Conservation (phyloP, 345 rosid genomes). For the Populus ilicifolia region DNA sequence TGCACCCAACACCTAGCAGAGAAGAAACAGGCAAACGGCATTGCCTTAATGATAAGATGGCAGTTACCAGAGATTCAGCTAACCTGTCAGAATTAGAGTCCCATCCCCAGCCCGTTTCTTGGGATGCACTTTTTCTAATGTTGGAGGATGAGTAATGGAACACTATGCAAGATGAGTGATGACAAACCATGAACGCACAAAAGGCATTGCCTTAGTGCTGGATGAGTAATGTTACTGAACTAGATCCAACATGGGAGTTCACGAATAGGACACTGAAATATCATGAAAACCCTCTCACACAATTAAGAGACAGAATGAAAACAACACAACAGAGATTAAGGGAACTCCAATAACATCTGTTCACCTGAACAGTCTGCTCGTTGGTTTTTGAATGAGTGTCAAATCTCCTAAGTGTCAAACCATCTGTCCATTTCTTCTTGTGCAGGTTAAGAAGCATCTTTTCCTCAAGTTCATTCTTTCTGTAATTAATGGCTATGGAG, state of each 20-base stretch:
- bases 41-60: background rate
- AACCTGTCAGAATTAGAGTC: background rate
- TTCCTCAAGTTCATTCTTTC: constrained; percentile 97
- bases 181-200: background rate
- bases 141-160: background rate
- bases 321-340: background rate
- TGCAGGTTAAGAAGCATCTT: constrained; percentile 96
- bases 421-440: constrained; percentile 99
- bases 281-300: background rate
- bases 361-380: constrained; percentile 62
- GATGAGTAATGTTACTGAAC: background rate
- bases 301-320: background rate
- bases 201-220: background rate
- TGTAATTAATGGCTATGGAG: constrained; percentile 95
- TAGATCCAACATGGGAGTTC: background rate
- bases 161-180: background rate
- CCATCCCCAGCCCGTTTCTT: background rate
- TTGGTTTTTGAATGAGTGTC: constrained; percentile 79
- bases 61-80: background rate
- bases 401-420: constrained; percentile 75
- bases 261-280: background rate
- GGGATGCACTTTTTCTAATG: background rate
- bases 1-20: background rate
- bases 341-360: background rate
- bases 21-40: background rate